Evolutionary conservation across 345 rosid genomes (phyloP).

Genomic region (Eucalyptus cladocalyx): DNA sequence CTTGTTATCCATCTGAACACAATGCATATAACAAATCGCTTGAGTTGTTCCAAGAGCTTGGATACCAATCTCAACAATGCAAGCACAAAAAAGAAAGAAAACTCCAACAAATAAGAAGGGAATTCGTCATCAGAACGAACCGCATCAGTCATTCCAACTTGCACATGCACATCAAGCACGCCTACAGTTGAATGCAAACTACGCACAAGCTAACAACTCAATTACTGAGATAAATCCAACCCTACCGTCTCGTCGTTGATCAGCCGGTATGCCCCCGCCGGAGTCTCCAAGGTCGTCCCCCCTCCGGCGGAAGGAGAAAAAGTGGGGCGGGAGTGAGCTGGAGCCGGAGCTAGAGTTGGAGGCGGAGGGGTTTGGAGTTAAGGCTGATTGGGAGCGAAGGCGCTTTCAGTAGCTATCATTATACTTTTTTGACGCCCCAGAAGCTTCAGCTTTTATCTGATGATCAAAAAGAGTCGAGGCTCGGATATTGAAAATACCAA

Average conservation of each 20-base stretch:
- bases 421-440: no score
- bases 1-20: neutral
- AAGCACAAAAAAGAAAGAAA: neutral
- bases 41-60: neutral
- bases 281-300: no score
- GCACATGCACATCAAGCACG: neutral
- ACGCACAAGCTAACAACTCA: neutral
- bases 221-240: neutral
- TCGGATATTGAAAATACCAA: no score
- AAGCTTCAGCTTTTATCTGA: no score
- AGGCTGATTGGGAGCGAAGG: neutral
- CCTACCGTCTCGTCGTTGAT: slow-evolving; percentile 14
- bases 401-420: neutral
- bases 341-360: neutral
- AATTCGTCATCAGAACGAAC: no score
- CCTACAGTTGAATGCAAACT: neutral
- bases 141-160: no score
- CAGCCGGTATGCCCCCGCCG: slow-evolving; percentile 6
- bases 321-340: neutral
- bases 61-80: neutral
- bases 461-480: no score
- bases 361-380: neutral
- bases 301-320: neutral
- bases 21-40: neutral
- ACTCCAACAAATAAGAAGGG: neutral